Evolutionary conservation across 1,284 basidiomycete genomes (phyloP).

Genomic region (Austropuccinia psidii): DNA sequence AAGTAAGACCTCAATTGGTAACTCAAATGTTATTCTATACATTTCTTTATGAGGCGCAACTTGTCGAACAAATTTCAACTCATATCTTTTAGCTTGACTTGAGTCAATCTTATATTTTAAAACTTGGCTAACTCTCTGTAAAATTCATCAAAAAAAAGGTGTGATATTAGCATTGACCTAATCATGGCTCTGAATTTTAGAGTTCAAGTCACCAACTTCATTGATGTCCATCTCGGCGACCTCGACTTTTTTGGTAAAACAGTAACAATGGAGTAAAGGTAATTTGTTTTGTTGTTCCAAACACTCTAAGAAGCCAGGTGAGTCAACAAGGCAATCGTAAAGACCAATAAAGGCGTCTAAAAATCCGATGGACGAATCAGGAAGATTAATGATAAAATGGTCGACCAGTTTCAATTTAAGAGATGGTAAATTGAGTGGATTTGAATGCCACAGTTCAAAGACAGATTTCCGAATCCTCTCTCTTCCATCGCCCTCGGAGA

Average conservation of each 20-base stretch:
- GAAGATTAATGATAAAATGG: conserved; percentile 96
- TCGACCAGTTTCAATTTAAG: conserved; percentile 58
- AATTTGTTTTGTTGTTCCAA: conserved; percentile 50
- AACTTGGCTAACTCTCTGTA: conserved; percentile 64
- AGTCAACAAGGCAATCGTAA: conserved; percentile 51
- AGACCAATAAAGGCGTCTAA: conserved; percentile 77
- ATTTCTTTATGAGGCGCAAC: conserved; percentile 97
- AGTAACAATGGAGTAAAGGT: conserved; percentile 92
- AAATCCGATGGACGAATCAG: conserved; percentile 82
- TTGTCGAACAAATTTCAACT: conserved; percentile 71
- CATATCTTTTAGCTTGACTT: conserved; percentile 51
- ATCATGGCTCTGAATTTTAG: no score
- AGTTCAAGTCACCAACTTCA: conserved; percentile 66
- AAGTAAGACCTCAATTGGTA: conserved; percentile 53
- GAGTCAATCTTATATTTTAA: conserved; percentile 58
- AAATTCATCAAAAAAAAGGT: background rate
- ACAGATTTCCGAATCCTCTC: conserved; percentile 2
- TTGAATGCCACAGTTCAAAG: background rate
- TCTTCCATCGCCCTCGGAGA: conserved; percentile 7
- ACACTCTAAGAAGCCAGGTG: conserved; percentile 49
- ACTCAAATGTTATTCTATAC: conserved; percentile 90
- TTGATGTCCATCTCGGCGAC: conserved; percentile 67
- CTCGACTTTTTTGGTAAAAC: conserved; percentile 85
- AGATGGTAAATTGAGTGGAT: background rate
- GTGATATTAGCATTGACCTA: background rate